Conservation (phyloP, 2,329 filamentous ascomycete species). For the Aureobasidium sp. region DNA sequence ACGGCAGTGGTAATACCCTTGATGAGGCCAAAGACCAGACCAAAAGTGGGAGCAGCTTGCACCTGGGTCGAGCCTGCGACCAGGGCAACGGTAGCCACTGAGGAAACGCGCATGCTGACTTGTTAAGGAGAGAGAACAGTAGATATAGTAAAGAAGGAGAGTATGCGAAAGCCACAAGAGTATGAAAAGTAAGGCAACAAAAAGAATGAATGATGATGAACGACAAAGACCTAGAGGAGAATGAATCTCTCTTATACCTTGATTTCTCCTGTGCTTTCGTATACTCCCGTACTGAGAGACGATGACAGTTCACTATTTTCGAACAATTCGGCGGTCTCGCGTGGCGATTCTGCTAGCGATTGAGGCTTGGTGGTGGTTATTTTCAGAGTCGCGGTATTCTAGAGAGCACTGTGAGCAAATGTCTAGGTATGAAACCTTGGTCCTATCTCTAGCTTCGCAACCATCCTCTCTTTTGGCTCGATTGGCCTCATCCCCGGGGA, state of each 20-base stretch:
- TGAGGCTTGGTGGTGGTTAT: background rate
- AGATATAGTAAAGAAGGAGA: background rate
- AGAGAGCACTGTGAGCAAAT: background rate
- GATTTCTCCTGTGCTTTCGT: background rate
- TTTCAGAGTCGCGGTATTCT: background rate
- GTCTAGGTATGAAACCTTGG: conserved; percentile 5
- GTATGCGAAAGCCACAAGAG: background rate
- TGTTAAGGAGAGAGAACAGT: background rate
- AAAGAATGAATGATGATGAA: conserved; percentile 1
- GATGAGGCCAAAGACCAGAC: background rate
- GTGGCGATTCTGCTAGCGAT: background rate
- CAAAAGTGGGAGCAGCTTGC: conserved; percentile 13
- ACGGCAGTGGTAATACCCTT: background rate
- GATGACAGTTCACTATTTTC: conserved; percentile 1
- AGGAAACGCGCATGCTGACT: conserved; percentile 6
- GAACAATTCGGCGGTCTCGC: background rate
- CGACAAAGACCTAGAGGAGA: background rate
- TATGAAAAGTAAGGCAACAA: background rate
- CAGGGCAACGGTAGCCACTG: conserved; percentile 5
- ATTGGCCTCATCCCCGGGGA: background rate
- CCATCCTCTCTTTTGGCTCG: background rate
- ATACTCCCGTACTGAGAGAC: background rate
- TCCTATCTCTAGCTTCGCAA: conserved; percentile 1
- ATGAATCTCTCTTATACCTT: conserved; percentile 10
- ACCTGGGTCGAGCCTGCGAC: conserved; percentile 11